A percentile compares a stretch with the other conserved stretches of the same genome.
These are phyloP conservation scores for Yamadazyma taylorii DNA, from an alignment of 1,139 yeast genomes.

Conservation along the genomic window DNA sequence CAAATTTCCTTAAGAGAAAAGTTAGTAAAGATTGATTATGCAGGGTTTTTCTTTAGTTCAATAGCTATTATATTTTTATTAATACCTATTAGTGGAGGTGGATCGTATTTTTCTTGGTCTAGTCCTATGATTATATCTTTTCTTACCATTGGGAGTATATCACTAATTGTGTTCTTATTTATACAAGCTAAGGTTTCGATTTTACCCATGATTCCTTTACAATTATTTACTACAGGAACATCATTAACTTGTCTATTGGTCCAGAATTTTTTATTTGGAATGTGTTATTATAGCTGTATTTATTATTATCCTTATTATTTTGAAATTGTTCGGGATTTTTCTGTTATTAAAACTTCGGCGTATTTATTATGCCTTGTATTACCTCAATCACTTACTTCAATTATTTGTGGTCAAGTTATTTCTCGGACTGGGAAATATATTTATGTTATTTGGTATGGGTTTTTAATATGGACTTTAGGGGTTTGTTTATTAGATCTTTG, in stretches of 20 bases:
- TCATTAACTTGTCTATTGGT: constrained; percentile 36
- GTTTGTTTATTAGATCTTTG: constrained; percentile 34
- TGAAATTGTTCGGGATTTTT: constrained; percentile 42
- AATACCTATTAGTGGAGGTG: constrained; percentile 54
- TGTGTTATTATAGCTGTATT: constrained; percentile 40
- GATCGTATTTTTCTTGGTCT: constrained; percentile 49
- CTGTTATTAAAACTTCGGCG: constrained; percentile 34
- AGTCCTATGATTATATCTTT: constrained; percentile 44
- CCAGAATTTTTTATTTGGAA: constrained; percentile 47
- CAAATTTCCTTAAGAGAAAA: constrained; percentile 22
- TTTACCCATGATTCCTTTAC: constrained; percentile 52
- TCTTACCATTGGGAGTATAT: constrained; percentile 44
- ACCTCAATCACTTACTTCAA: constrained; percentile 33
- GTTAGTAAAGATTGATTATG: constrained; percentile 43
- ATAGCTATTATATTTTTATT: constrained; percentile 42
- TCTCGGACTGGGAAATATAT: constrained; percentile 38
- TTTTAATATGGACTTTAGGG: constrained; percentile 38
- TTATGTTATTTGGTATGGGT: constrained; percentile 39
- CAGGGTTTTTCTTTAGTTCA: constrained; percentile 44
- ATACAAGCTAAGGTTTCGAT: constrained; percentile 44
- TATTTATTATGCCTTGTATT: constrained; percentile 39
- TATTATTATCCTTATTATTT: constrained; percentile 48
- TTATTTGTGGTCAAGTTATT: constrained; percentile 39
- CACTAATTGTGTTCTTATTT: constrained; percentile 35
- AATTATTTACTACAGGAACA: constrained; percentile 31